phyloP scores from a whole-genome alignment of 192 early-diverging fungal species.

The Podila clonocystis region DNA sequence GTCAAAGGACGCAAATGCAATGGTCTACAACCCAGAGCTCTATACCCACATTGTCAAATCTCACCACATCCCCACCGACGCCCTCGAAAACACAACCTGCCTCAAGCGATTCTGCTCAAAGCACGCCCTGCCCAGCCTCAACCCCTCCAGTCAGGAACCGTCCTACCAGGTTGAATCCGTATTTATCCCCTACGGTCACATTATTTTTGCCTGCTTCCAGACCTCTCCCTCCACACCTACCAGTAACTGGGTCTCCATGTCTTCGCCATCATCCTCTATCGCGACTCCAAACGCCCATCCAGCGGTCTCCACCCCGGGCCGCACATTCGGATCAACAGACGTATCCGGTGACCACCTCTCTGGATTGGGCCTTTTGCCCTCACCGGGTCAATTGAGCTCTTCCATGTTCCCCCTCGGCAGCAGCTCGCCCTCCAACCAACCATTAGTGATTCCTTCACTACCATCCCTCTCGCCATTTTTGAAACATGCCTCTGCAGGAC shows the following conservation, averaged over 20 bases:
- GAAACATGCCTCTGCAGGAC: slow-evolving; percentile 25
- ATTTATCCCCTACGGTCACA: slow-evolving; percentile 53
- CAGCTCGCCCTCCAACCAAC: slow-evolving; percentile 24
- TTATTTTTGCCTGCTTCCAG: slow-evolving; percentile 58
- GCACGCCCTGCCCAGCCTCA: slow-evolving; percentile 31
- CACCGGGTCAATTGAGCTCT: slow-evolving; percentile 12
- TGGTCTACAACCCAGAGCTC: slow-evolving; percentile 46
- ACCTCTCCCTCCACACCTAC: slow-evolving; percentile 26
- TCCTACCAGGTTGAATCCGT: slow-evolving; percentile 53
- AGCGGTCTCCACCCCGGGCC: slow-evolving; percentile 14
- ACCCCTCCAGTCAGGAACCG: slow-evolving; percentile 15
- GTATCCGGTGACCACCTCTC: slow-evolving; percentile 18
- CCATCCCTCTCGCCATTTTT: slow-evolving; percentile 42
- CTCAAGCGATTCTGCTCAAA: slow-evolving; percentile 51
- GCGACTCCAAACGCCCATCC: slow-evolving; percentile 10
- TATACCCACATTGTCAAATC: slow-evolving; percentile 55
- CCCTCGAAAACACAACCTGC: slow-evolving; percentile 49
- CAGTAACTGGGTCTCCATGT: slow-evolving; percentile 11
- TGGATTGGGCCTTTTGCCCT: slow-evolving; percentile 20
- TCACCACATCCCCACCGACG: slow-evolving; percentile 45
- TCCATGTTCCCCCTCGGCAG: slow-evolving; percentile 10
- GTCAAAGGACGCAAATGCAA: slow-evolving; percentile 17
- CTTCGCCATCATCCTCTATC: slow-evolving; percentile 9
- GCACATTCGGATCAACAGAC: slow-evolving; percentile 9
- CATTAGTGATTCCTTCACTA: slow-evolving; percentile 36